Evolutionary conservation across 768 basidiomycete genomes (phyloP), one percentile per base, ranked within the genome.

Genomic region (Lactarius vividus): DNA sequence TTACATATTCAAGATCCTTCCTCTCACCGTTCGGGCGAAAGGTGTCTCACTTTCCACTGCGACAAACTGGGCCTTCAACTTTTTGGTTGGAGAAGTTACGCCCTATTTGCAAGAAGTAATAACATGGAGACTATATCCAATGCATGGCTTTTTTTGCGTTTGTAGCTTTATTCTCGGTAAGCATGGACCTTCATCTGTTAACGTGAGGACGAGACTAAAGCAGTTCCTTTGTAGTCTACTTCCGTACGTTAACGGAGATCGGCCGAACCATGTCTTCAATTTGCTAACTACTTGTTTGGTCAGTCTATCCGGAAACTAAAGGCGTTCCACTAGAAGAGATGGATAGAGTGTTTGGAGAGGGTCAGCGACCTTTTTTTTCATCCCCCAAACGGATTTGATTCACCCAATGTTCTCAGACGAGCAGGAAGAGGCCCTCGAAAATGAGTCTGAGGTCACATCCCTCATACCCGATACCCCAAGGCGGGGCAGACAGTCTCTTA

Each of bases 31-130:
- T 72, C 86, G 96, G 44, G 95, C 94, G 13, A 97, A 97, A 78
- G 96, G 95, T n/a, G 95, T 97, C 28, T 96, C 93, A 8, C 72
- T 97, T 39, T 96, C 94, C 0, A 97, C 96, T 5, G 94, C 94
- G 16, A 96, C 92, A 9, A 91, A 91, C 71, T 89, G 83, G 79
- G 79, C 68, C n/a, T 92, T 92, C 81, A 95, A 95, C 76, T 96
- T 89, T 76, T 76, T 94, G 64, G 92, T 98, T 46, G 95, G 95
- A 37, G 89, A 91, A 74, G 81, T 86, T 33, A 98, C 95, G 0
- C 96, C 95, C 1, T 83, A 86, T 61, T 79, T 97, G 44, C 94
- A 96, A 76, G 93, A 95, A 65, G 76, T 84, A 26, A 96, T 98
- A 70, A 83, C 83, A 49, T 98, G 96, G 95, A 83, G 91, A 56